Conservation (phyloP, 768 basidiomycete genomes). For the Kwoniella europaea region DNA sequence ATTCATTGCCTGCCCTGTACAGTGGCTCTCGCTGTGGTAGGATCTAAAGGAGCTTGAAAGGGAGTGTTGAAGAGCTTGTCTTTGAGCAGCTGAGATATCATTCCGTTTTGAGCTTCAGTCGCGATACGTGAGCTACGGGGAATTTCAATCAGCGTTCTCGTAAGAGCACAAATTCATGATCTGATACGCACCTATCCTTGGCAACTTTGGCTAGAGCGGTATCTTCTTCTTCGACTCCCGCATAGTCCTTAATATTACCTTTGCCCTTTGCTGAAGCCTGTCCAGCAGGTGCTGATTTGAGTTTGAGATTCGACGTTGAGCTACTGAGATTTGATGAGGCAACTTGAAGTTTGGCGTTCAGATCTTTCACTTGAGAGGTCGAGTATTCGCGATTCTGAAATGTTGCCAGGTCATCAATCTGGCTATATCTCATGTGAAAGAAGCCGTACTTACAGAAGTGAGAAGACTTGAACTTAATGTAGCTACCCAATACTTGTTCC, state of each 20-base stretch:
- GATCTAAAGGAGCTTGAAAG: constrained; percentile 24
- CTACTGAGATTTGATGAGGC: constrained; percentile 42
- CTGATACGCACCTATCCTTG: constrained; percentile 73
- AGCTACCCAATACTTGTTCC: constrained; percentile 99
- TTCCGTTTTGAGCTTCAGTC: constrained; percentile 87
- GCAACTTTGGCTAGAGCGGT: constrained; percentile 86
- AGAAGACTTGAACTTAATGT: constrained; percentile 91
- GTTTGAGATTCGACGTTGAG: constrained; percentile 60
- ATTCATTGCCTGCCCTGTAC: constrained; percentile 25
- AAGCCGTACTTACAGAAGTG: constrained; percentile 69
- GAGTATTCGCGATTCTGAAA: constrained; percentile 89
- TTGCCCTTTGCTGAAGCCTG: constrained; percentile 53
- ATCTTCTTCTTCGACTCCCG: constrained; percentile 73
- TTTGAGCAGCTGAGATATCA: constrained; percentile 91
- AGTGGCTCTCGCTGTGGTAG: constrained; percentile 26
- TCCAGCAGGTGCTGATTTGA: constrained; percentile 61
- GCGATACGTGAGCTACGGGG: constrained; percentile 78
- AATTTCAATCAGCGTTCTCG: background rate
- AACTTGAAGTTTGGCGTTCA: constrained; percentile 77
- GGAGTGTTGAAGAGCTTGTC: constrained; percentile 74
- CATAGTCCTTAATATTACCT: constrained; percentile 63
- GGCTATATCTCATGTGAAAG: no score
- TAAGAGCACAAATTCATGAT: background rate
- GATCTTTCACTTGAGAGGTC: constrained; percentile 84
- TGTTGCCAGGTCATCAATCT: background rate